A percentile compares a stretch with the other conserved stretches of the same genome.
Evolutionary conservation across 495 filamentous ascomycete species (phyloP).

Genomic region (Acidomyces sp.): DNA sequence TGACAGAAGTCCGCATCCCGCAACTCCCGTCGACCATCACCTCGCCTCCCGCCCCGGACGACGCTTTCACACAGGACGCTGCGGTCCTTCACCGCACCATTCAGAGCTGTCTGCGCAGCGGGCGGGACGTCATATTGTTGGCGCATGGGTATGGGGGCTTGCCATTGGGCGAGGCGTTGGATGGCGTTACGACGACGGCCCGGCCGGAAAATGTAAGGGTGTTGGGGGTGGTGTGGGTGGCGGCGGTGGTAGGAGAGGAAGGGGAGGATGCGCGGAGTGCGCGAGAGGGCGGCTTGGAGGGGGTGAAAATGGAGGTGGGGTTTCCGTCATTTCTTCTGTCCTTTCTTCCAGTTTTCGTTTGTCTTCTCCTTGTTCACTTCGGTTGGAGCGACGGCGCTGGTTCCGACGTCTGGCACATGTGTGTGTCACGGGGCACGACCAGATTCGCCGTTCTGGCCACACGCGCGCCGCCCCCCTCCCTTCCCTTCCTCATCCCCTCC

Average conservation of each 20-base stretch:
- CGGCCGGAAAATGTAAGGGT: neutral
- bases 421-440: too few species aligned
- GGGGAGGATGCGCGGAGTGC: neutral
- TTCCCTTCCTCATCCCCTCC: too few species aligned
- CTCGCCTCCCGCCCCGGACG: conserved; percentile 1
- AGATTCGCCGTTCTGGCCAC: too few species aligned
- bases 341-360: too few species aligned
- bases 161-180: conserved; percentile 1
- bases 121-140: conserved; percentile 1
- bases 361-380: too few species aligned
- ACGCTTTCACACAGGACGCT: conserved; percentile 4
- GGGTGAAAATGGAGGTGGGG: conserved; percentile 4
- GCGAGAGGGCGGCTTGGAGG: neutral
- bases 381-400: too few species aligned
- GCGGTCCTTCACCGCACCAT: conserved; percentile 2
- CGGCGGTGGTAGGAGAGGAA: neutral
- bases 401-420: too few species aligned
- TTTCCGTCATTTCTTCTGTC: neutral
- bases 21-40: neutral
- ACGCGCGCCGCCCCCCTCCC: too few species aligned
- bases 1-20: conserved; percentile 6
- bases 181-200: neutral
- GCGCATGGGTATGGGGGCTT: conserved; percentile 3
- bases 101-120: conserved; percentile 1
- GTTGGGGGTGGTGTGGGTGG: conserved; percentile 3